A percentile compares a stretch with the other conserved stretches of the same genome.
Conservation (phyloP, 2,329 filamentous ascomycete species). For the Colletotrichum acutatum region DNA sequence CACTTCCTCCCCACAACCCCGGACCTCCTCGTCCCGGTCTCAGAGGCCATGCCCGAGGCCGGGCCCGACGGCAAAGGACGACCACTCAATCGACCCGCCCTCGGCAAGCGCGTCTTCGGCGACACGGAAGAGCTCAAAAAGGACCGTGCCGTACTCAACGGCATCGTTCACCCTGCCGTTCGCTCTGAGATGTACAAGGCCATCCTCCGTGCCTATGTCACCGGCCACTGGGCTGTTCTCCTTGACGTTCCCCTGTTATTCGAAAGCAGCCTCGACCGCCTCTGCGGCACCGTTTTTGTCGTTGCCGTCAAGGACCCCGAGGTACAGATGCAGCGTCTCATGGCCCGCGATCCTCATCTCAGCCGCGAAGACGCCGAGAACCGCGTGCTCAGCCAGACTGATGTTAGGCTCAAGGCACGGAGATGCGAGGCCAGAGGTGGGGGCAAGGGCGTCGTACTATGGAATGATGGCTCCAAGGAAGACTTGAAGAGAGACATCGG, state of each 20-base stretch:
- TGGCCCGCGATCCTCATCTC: conserved; percentile 80
- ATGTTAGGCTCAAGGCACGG: conserved; percentile 85
- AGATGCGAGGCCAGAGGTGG: conserved; percentile 73
- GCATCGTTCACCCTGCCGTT: conserved; percentile 93
- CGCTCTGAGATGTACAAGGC: conserved; percentile 82
- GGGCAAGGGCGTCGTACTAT: conserved; percentile 81
- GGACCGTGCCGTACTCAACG: conserved; percentile 83
- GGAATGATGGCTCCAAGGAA: conserved; percentile 85
- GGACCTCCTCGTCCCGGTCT: conserved; percentile 78
- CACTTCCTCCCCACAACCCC: conserved; percentile 87
- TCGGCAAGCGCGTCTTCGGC: conserved; percentile 90
- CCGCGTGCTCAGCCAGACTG: conserved; percentile 85
- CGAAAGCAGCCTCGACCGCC: conserved; percentile 84
- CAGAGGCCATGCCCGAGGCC: conserved; percentile 60
- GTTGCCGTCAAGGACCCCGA: conserved; percentile 84
- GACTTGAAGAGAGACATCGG: conserved; percentile 76
- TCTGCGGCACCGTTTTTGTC: conserved; percentile 88
- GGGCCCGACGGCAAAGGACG: conserved; percentile 72
- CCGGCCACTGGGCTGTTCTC: conserved; percentile 87
- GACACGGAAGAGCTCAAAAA: conserved; percentile 73
- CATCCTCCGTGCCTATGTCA: conserved; percentile 78
- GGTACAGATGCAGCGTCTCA: conserved; percentile 84
- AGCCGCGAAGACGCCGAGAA: conserved; percentile 88
- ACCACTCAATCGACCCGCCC: conserved; percentile 85
- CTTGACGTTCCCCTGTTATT: conserved; percentile 93